phyloP scores from a whole-genome alignment of 768 basidiomycete genomes.

The Xerocomellus amylosporus region DNA sequence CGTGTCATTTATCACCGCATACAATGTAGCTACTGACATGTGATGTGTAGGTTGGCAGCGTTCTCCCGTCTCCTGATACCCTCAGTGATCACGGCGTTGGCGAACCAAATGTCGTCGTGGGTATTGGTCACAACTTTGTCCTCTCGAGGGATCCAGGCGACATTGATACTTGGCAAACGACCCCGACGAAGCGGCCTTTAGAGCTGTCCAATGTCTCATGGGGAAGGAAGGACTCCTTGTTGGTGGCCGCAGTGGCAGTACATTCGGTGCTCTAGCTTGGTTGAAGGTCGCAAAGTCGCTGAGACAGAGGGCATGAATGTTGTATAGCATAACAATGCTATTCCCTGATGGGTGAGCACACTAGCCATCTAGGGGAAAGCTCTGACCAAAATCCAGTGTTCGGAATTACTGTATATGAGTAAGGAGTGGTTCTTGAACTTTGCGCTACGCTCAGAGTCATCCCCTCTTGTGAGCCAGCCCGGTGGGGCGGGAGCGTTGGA shows the following conservation, averaged over 20 bases:
- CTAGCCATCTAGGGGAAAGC: neutral
- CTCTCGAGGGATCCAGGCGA: conserved; percentile 59
- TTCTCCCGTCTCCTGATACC: conserved; percentile 69
- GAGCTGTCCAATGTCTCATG: conserved; percentile 72
- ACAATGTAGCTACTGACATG: conserved; percentile 1
- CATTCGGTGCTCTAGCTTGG: conserved; percentile 77
- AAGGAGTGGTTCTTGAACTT: conserved; percentile 87
- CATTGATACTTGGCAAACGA: conserved; percentile 85
- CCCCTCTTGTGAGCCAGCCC: conserved; percentile 36
- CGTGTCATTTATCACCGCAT: conserved; percentile 23
- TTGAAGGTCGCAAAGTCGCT: conserved; percentile 67
- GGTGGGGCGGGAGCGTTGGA: neutral
- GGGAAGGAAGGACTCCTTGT: conserved; percentile 84
- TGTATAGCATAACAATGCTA: conserved; percentile 79
- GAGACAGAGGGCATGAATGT: conserved; percentile 77
- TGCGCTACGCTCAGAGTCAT: conserved; percentile 52
- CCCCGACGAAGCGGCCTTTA: conserved; percentile 79
- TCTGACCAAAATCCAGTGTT: conserved; percentile 47
- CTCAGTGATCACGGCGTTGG: conserved; percentile 54
- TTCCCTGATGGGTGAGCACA: conserved; percentile 80
- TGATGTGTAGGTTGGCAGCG: conserved; percentile 70
- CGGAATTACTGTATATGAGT: conserved; percentile 94
- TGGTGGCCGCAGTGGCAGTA: conserved; percentile 91
- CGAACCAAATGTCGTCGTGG: conserved; percentile 75
- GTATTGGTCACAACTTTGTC: conserved; percentile 97